Conservation (phyloP, 306 rosid species). For the Psophocarpus tetragonolobus region DNA sequence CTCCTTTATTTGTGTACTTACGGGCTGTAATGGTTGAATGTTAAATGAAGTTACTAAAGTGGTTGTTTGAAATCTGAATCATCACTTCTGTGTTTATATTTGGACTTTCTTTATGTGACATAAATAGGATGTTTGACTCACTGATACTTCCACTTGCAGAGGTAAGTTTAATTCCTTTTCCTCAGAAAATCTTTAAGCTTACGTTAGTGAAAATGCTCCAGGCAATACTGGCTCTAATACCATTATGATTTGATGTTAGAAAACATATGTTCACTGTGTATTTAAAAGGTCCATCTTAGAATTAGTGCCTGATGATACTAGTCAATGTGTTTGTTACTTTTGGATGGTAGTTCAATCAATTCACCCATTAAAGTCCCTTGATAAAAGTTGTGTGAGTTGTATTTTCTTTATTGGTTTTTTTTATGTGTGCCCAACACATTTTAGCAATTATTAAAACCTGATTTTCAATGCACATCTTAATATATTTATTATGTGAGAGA, state of each 20-base stretch:
- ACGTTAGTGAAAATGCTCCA: background rate
- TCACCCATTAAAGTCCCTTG: constrained; percentile 26
- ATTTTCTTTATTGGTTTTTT: no score
- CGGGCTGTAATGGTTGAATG: constrained; percentile 7
- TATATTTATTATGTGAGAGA: no score
- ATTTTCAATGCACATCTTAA: no score
- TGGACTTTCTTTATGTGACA: background rate
- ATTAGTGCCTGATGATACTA: background rate
- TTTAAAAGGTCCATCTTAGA: constrained; percentile 21
- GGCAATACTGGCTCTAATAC: background rate
- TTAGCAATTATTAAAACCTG: no score
- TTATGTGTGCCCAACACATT: no score
- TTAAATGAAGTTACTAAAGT: constrained; percentile 17
- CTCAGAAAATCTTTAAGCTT: constrained; percentile 5
- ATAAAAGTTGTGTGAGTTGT: constrained; percentile 14
- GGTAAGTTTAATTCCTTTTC: constrained; percentile 17
- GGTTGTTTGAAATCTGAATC: constrained; percentile 15
- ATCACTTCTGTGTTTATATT: background rate
- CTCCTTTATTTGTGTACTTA: constrained; percentile 6
- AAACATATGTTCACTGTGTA: background rate
- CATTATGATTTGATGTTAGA: background rate
- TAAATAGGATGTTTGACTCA: constrained; percentile 4
- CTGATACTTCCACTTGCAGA: constrained; percentile 13
- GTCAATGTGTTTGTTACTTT: constrained; percentile 2
- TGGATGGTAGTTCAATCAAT: constrained; percentile 30